Base-by-base conservation (phyloP, 305 asterid species). In the Salvia sclarea region DNA sequence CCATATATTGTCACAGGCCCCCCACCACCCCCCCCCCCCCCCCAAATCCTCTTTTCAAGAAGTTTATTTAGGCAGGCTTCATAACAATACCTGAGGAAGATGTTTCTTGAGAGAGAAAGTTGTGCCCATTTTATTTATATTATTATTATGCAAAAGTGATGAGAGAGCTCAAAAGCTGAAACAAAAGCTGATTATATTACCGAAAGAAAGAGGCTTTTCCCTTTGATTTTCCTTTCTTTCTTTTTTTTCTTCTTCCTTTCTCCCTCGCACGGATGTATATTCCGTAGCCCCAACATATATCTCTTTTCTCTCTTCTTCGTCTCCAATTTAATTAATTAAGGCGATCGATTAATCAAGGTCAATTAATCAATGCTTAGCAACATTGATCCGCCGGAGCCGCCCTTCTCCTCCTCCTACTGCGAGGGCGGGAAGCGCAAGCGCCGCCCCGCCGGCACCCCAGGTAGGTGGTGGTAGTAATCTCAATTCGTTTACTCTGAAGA, bases 361-460 rank as follows among this genome's bases (percentile, higher is more conserved):
- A 13, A 43, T 0, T n/a, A n/a, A n/a, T n/a, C n/a, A 13, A 37
- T 88, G 95, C 68, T 88, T 30, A 78, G 63, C 80, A 67, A 68
- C 85, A 66, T 69, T 43, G 76, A 77, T 72, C 79, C 84, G 45
- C 80, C 33, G 33, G 33, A 28, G 33, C 5, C 33, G 0, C 76
- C 90, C 11, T 74, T 80, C 75, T 56, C 83, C 31, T 56, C 83
- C 31, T 70, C 10, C 3, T 48, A 83, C 25, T 61, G 87, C 24
- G 89, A 83, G 88, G 78, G 20, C 71, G 75, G 76, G 45, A 87
- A 83, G 68, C 71, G 94, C 5, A 87, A 84, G 62, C 76, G 98
- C 70, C 83, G 88, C 12, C 97, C 97, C 4, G 95, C 97, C 56
- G 96, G 96, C 73, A 87, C 98, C 16, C 98, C 96, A 78, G 97